phyloP scores from a whole-genome alignment of 176 grass and related monocot species.

The Triticum monococcum region DNA sequence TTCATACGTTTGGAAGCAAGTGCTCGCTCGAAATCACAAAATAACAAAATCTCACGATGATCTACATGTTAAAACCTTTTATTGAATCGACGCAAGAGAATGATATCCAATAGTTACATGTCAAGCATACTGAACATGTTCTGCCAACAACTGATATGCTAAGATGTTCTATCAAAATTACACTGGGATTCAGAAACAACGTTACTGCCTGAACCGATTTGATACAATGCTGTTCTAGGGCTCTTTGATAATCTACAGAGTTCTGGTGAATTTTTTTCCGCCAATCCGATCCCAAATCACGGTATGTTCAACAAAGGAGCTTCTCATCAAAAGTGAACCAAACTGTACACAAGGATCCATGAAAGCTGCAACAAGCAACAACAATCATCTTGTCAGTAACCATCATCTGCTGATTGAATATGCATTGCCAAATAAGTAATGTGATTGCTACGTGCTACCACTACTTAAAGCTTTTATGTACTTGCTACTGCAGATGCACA shows the following conservation, averaged over 20 bases:
- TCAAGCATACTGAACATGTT: background rate
- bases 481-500: background rate
- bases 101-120: background rate
- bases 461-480: too few species aligned
- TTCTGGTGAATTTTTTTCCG: background rate
- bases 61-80: background rate
- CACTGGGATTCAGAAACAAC: slow-evolving; percentile 32
- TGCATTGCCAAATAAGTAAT: background rate
- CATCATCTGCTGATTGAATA: background rate
- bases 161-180: slow-evolving; percentile 16
- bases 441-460: too few species aligned
- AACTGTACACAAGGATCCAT: slow-evolving; percentile 90
- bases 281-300: background rate
- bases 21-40: too few species aligned
- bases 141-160: too few species aligned
- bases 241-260: slow-evolving; percentile 35
- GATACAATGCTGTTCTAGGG: slow-evolving; percentile 32
- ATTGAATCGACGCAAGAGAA: background rate
- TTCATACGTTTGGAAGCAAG: too few species aligned
- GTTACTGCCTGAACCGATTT: slow-evolving; percentile 3
- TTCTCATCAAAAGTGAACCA: slow-evolving; percentile 79
- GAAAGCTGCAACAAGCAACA: slow-evolving; percentile 66
- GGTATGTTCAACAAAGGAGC: slow-evolving; percentile 20
- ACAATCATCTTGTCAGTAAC: background rate
- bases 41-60: background rate